A percentile compares a stretch with the other conserved stretches of the same genome.
These are phyloP conservation scores for Phyllosticta capitalensis DNA, from an alignment of 2,329 filamentous ascomycete species.

Conservation along the genomic window DNA sequence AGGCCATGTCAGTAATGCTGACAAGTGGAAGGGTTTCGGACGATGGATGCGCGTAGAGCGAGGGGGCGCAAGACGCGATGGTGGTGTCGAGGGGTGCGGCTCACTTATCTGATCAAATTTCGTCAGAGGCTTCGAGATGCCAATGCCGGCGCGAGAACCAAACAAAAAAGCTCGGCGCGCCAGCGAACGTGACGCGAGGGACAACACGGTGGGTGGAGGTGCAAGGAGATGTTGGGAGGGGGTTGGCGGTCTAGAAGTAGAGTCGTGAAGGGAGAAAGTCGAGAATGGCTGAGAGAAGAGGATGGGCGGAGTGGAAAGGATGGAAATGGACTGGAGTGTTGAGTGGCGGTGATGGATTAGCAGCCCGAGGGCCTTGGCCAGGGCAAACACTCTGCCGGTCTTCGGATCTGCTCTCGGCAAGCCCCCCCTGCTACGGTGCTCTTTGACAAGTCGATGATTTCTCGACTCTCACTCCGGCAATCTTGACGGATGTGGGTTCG, in stretches of 20 bases:
- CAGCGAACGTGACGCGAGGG: conserved; percentile 3
- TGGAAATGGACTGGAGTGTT: background rate
- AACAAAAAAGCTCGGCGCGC: conserved; percentile 6
- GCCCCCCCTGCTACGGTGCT: background rate
- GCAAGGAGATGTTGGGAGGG: background rate
- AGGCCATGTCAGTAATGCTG: background rate
- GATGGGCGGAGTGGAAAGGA: background rate
- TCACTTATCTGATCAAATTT: conserved; percentile 12
- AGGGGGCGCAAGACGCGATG: background rate
- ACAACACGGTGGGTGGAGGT: conserved; percentile 8
- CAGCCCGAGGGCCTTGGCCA: background rate
- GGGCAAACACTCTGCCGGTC: background rate
- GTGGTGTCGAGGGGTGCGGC: conserved; percentile 4
- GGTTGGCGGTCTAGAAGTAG: background rate
- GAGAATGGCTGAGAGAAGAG: background rate
- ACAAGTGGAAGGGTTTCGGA: background rate
- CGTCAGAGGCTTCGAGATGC: conserved; percentile 1
- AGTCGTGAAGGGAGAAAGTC: background rate
- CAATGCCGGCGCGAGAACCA: conserved; percentile 5
- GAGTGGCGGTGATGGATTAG: background rate
- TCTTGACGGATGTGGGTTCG: background rate
- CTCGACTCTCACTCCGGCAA: background rate
- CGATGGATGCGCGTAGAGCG: background rate
- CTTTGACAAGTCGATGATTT: background rate
- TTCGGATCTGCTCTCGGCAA: background rate